These are phyloP conservation scores for Penicillium sp. DNA, from an alignment of 2,329 filamentous ascomycete species.

Conservation along the genomic window DNA sequence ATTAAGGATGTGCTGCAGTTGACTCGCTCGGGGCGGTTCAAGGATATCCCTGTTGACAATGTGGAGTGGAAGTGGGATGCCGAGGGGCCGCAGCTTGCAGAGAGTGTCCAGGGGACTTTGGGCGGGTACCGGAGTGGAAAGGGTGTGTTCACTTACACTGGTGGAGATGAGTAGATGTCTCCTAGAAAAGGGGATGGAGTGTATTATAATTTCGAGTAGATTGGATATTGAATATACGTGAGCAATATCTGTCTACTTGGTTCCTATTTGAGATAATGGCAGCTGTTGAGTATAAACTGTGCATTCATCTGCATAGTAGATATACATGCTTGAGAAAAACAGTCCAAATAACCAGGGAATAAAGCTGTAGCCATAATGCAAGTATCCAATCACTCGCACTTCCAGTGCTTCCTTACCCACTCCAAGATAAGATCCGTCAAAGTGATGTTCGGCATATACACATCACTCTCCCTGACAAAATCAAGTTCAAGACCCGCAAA, in stretches of 20 bases:
- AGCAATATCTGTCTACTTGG: background rate
- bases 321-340: background rate
- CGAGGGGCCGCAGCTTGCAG: constrained; percentile 68
- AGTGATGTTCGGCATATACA: constrained; percentile 60
- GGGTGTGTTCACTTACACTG: constrained; percentile 82
- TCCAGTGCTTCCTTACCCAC: constrained; percentile 66
- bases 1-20: constrained; percentile 83
- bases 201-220: constrained; percentile 22
- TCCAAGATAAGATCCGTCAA: constrained; percentile 64
- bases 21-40: constrained; percentile 76
- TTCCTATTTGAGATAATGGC: background rate
- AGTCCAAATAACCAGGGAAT: background rate
- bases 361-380: background rate
- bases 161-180: constrained; percentile 37
- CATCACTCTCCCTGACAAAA: constrained; percentile 55
- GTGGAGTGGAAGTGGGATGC: constrained; percentile 85
- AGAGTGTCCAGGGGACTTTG: constrained; percentile 81
- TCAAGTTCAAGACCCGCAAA: constrained; percentile 60
- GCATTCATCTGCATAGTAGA: background rate
- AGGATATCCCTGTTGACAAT: constrained; percentile 80
- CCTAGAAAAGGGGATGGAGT: constrained; percentile 10
- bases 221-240: constrained; percentile 6
- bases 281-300: background rate
- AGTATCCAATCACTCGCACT: constrained; percentile 33
- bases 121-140: constrained; percentile 87